Evolutionary conservation across 495 filamentous ascomycete genomes (phyloP).

Genomic region (Penicillium argentinense): DNA sequence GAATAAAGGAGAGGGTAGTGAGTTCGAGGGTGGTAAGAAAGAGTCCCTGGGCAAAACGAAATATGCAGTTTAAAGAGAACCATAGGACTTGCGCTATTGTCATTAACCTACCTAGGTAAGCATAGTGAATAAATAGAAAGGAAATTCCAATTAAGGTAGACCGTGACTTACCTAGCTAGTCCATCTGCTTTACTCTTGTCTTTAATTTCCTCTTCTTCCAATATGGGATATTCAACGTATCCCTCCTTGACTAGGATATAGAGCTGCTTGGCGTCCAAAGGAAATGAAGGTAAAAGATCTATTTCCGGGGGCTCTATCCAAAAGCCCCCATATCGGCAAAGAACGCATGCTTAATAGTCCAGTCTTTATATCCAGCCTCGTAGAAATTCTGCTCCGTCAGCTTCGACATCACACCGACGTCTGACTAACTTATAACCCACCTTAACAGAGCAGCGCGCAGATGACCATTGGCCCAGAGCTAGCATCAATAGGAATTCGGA

Average conservation of each 20-base stretch:
- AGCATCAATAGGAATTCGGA: slow-evolving; percentile 35
- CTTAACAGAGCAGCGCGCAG: slow-evolving; percentile 28
- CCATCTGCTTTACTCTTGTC: slow-evolving; percentile 43
- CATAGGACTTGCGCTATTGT: slow-evolving; percentile 25
- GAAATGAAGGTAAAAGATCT: slow-evolving; percentile 14
- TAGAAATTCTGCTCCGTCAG: slow-evolving; percentile 12
- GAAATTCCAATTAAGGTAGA: not conserved
- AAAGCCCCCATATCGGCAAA: slow-evolving; percentile 46
- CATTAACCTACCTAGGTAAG: slow-evolving; percentile 3
- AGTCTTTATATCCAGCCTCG: slow-evolving; percentile 14
- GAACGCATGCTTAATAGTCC: slow-evolving; percentile 39
- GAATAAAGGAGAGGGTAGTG: slow-evolving; percentile 40
- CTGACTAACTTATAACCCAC: slow-evolving; percentile 1
- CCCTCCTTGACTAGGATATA: not conserved
- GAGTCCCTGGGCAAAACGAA: slow-evolving; percentile 22
- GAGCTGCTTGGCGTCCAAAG: slow-evolving; percentile 11
- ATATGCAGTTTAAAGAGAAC: slow-evolving; percentile 31
- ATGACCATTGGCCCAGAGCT: slow-evolving; percentile 34
- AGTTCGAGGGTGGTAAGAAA: slow-evolving; percentile 39
- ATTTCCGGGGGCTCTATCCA: slow-evolving; percentile 18
- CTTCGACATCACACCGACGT: not conserved
- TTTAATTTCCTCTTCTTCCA: slow-evolving; percentile 29
- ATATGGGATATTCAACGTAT: slow-evolving; percentile 18
- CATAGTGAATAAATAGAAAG: too few species aligned
- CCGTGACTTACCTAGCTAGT: slow-evolving; percentile 18